Evolutionary conservation across 345 rosid genomes (phyloP).

Genomic region (Luvunga scandens): DNA sequence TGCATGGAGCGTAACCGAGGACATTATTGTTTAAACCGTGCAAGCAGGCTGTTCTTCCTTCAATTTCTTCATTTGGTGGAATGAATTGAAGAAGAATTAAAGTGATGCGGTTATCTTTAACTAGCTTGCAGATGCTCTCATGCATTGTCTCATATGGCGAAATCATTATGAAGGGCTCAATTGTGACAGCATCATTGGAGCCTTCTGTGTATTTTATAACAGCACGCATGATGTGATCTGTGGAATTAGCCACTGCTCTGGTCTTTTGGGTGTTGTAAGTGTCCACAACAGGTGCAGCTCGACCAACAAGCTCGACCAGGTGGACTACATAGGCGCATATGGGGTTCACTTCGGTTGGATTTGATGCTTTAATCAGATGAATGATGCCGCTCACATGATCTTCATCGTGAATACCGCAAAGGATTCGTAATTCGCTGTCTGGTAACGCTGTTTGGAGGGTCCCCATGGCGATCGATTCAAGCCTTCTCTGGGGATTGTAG

Average conservation of each 20-base stretch:
- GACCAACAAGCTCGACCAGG: constrained; percentile 24
- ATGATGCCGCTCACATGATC: constrained; percentile 28
- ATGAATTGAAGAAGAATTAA: constrained; percentile 26
- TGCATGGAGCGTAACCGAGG: constrained; percentile 24
- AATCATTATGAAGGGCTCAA: constrained; percentile 20
- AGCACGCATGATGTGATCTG: constrained; percentile 29
- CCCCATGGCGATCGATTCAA: not conserved
- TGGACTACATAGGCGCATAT: constrained; percentile 22
- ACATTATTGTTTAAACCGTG: constrained; percentile 5
- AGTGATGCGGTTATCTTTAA: constrained; percentile 15
- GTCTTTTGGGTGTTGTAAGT: constrained; percentile 17
- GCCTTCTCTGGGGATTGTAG: constrained; percentile 24
- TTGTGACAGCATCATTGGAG: not conserved
- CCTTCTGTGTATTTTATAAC: constrained; percentile 14
- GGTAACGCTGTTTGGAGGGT: constrained; percentile 11
- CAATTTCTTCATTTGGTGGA: constrained; percentile 1
- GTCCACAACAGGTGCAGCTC: constrained; percentile 20
- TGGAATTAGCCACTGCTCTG: not conserved
- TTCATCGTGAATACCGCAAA: constrained; percentile 34
- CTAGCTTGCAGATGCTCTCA: constrained; percentile 30
- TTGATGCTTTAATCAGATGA: constrained; percentile 27
- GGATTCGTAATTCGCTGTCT: constrained; percentile 17
- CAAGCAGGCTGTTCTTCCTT: not conserved
- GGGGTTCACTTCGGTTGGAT: constrained; percentile 9
- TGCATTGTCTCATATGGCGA: constrained; percentile 30